Evolutionary conservation across 129 eudicot species (phyloP).

Genomic region (Pulicaria dysenterica): DNA sequence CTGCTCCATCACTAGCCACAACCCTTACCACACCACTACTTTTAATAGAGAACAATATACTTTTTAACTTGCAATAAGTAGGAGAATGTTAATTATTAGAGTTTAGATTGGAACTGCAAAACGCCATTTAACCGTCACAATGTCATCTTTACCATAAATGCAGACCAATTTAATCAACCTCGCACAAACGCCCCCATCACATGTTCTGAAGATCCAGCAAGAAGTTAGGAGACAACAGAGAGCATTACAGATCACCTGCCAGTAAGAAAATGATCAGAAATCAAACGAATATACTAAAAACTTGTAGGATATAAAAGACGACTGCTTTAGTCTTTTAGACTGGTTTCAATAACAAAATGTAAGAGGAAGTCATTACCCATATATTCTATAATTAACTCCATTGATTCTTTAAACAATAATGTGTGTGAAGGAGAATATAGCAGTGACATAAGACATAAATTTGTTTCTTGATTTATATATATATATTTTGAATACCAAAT

Average conservation of each 20-base stretch:
- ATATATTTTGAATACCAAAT: too few relatives aligned
- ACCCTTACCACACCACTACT: conserved; percentile 25
- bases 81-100: conserved; percentile 8
- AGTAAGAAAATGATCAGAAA: conserved; percentile 13
- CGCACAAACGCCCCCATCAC: conserved; percentile 41
- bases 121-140: conserved; percentile 32
- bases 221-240: conserved; percentile 19
- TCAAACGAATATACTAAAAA: not conserved
- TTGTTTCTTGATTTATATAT: not conserved
- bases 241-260: conserved; percentile 24
- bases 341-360: not conserved
- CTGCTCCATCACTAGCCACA: conserved; percentile 60
- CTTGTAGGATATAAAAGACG: not conserved
- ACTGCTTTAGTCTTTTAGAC: not conserved
- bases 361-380: not conserved
- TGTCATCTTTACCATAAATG: conserved; percentile 30
- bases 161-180: conserved; percentile 37
- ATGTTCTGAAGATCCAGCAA: conserved; percentile 16
- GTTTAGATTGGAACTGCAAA: conserved; percentile 24
- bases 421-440: not conserved
- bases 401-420: not conserved
- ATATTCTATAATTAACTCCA: not conserved
- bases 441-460: conserved; percentile 7
- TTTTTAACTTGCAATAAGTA: conserved; percentile 15
- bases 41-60: conserved; percentile 20